Percentiles rank a stretch among this genome's conserved stretches.
Conservation (phyloP, 169 alveolate species). For the Pseudocohnilembus persalinus region DNA sequence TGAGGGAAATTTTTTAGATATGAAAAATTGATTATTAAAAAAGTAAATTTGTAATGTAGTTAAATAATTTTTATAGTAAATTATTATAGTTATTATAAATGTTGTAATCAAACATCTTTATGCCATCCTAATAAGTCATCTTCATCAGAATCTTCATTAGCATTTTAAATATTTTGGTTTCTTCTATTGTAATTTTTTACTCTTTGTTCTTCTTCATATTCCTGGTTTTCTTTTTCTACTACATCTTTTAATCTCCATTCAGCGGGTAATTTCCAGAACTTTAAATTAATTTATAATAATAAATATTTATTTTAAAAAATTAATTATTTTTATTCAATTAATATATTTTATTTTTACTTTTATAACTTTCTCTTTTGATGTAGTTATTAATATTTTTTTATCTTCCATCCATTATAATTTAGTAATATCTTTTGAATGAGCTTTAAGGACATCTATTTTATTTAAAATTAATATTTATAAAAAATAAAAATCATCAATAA, state of each 20-base stretch:
- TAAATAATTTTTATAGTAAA: too few relatives aligned
- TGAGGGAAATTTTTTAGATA: too few relatives aligned
- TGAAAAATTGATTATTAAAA: too few relatives aligned
- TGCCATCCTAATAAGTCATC: conserved; percentile 51
- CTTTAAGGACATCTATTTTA: conserved; percentile 39
- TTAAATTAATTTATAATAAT: neutral
- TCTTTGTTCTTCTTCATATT: neutral
- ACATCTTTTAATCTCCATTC: conserved; percentile 41
- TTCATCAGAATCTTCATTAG: conserved; percentile 38
- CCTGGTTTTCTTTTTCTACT: conserved; percentile 28
- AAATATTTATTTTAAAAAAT: neutral
- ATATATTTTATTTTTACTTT: conserved; percentile 30
- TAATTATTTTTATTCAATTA: too few relatives aligned
- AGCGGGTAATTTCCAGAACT: conserved; percentile 47
- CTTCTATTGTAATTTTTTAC: neutral
- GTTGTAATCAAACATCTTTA: too few relatives aligned
- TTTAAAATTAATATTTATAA: neutral
- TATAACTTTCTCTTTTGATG: conserved; percentile 41
- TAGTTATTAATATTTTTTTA: conserved; percentile 27
- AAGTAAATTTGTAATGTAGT: too few relatives aligned
- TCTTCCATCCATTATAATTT: conserved; percentile 43
- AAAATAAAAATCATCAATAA: neutral
- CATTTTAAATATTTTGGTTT: conserved; percentile 9
- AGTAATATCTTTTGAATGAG: conserved; percentile 41
- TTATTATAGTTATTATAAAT: too few relatives aligned